Percentiles rank a stretch among this genome's conserved stretches.
phyloP scores from a whole-genome alignment of 768 basidiomycete species.

The Hygrophorus pudorinus region DNA sequence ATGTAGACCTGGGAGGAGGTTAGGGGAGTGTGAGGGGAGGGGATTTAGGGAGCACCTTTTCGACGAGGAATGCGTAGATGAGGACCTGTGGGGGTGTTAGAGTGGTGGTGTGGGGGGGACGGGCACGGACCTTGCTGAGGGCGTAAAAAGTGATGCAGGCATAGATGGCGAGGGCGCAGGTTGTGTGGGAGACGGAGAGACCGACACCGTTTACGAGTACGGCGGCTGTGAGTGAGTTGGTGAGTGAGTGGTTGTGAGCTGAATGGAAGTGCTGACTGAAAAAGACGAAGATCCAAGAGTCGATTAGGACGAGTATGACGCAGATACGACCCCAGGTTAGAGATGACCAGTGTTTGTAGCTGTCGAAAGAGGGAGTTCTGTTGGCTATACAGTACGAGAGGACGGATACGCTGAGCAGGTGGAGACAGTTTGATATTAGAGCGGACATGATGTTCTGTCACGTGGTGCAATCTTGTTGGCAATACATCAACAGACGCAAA shows the following conservation, averaged over 20 bases:
- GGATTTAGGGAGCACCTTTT: neutral
- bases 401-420: neutral
- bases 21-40: neutral
- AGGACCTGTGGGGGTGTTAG: neutral
- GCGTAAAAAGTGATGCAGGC: too few species aligned
- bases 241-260: neutral
- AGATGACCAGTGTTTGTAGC: neutral
- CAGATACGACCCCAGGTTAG: constrained; percentile 3
- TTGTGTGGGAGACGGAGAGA: neutral
- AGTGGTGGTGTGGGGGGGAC: neutral
- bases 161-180: constrained; percentile 4
- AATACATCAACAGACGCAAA: too few species aligned
- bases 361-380: neutral
- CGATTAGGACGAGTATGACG: constrained; percentile 1
- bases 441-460: too few species aligned
- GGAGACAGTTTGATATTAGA: constrained; percentile 3
- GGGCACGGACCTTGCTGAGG: constrained; percentile 1
- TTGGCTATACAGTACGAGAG: constrained; percentile 1
- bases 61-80: constrained; percentile 6
- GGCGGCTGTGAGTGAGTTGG: neutral
- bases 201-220: constrained; percentile 5
- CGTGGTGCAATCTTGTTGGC: too few species aligned
- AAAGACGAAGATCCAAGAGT: constrained; percentile 6
- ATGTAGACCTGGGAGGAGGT: constrained; percentile 1
- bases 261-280: neutral